Evolutionary conservation across 345 rosid genomes (phyloP), one percentile per base, ranked within the genome.

Genomic region (Aquilaria sinensis): DNA sequence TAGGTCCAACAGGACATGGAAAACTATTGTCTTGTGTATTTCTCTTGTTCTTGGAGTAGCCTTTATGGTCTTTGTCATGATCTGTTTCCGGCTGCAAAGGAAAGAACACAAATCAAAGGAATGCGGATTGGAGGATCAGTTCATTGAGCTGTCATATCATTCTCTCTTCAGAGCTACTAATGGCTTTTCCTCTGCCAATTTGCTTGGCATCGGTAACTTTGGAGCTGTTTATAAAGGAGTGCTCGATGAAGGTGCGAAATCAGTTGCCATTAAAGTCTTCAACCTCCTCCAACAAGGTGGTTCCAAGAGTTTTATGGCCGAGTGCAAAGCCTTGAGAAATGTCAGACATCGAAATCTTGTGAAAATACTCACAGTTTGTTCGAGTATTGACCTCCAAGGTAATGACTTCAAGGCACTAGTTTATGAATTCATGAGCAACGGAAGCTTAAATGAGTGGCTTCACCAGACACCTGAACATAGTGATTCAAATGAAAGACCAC

Each of bases 301-400:
- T 4, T 11, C 45, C 1, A 51, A 62, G 59, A 72, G 71, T 31
- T 72, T 72, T 14, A 61, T 57, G 1, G 64, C 41, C 7, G 67
- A 66, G 48, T 61, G 75, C 47, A 52, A 56, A n/a, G 52, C 57
- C 12, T 13, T 65, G 57, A 47, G 57, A 32, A 47, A 51, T 14
- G 62, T 69, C 30, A 43, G 53, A 29, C 72, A 69, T 41, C 57
- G 72, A 50, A 71, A 71, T 15, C 74, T 71, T 9, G 52, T 60
- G 7, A 71, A 65, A 51, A 53, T 66, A 10, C 55, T 71, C 2
- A 71, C 37, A 6, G 14, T 49, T 43, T 71, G 75, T 23, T 63
- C 59, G n/a, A 15, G 58, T 2, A 34, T 67, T 0, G 69, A 72
- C 49, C 53, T 12, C 30, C 2, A 58, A 0, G 65, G 66, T 23